Evolutionary conservation across 371 early-diverging fungal species (phyloP), one percentile per base, ranked within the genome.

Genomic region (Mucor piriformis): DNA sequence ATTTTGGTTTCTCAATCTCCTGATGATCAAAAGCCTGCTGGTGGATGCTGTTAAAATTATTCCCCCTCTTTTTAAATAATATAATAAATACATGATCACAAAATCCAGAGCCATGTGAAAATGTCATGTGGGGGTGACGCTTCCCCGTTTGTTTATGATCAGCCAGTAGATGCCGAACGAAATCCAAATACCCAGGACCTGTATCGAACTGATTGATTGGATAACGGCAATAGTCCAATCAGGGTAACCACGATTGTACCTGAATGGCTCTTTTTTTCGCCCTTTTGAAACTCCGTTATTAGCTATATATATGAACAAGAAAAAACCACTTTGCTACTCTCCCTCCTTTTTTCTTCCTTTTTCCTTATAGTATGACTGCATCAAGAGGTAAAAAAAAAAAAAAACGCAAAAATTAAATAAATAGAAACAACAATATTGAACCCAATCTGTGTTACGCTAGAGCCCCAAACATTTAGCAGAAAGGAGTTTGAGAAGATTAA

Each of bases 31-130:
- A 84, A 88, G 67, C 77, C 83, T 49, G 78, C 83, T 38, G 85
- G 86, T 58, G 87, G 85, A 59, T 93, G 93, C 72, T 92, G 93
- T 76, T 92, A 88, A 81, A 63, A 21, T 27, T 42, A 43, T 37
- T 12, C 23, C 23, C 38, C 38, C 15, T 33, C 23, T 52, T 13
- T 24, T 12, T n/a, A n/a, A n/a, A n/a, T n/a, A n/a, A n/a, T n/a
- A n/a, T n/a, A n/a, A n/a, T n/a, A n/a, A n/a, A n/a, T n/a, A n/a
- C n/a, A n/a, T n/a, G n/a, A n/a, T n/a, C n/a, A n/a, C n/a, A n/a
- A n/a, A n/a, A n/a, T n/a, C n/a, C n/a, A n/a, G n/a, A n/a, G 18
- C 16, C 43, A 21, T 43, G 43, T 43, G 43, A 43, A 43, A 43
- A 12, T 38, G n/a, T 38, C 38, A 38, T 38, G 38, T 15, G 38